Evolutionary conservation across 345 rosid species (phyloP).

Genomic region (Erodium maritimum): DNA sequence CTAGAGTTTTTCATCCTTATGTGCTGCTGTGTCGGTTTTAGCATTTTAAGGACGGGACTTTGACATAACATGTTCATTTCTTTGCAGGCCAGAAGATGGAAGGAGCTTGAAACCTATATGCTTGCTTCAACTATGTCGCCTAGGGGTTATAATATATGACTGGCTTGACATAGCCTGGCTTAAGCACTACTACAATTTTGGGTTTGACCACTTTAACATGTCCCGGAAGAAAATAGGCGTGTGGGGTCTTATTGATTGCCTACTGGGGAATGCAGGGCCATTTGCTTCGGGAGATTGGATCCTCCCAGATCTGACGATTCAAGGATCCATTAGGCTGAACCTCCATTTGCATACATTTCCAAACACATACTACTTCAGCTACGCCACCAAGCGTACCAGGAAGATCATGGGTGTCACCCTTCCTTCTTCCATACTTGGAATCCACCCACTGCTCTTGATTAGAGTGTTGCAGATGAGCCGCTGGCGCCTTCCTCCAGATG

Average conservation of each 20-base stretch:
- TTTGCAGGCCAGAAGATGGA: conserved; percentile 76
- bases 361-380: conserved; percentile 79
- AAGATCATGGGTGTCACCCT: conserved; percentile 53
- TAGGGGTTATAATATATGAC: conserved; percentile 78
- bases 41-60: not conserved
- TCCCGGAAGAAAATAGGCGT: conserved; percentile 66
- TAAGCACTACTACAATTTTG: conserved; percentile 77
- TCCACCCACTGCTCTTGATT: conserved; percentile 75
- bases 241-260: conserved; percentile 52
- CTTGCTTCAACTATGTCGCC: conserved; percentile 68
- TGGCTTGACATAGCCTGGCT: conserved; percentile 90
- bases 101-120: conserved; percentile 52
- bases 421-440: conserved; percentile 63
- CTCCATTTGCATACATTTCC: conserved; percentile 53
- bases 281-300: conserved; percentile 85
- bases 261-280: conserved; percentile 75
- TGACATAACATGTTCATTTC: not conserved
- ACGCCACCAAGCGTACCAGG: conserved; percentile 72
- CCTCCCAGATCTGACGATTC: conserved; percentile 86
- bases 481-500: conserved; percentile 60
- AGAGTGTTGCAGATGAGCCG: conserved; percentile 81
- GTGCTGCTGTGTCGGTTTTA: not conserved
- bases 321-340: conserved; percentile 61
- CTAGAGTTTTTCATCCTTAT: too few relatives aligned
- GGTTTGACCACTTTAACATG: conserved; percentile 84